Evolutionary conservation across 768 basidiomycete genomes (phyloP), one percentile per base, ranked within the genome.

Genomic region (Pleurotus giganteus): DNA sequence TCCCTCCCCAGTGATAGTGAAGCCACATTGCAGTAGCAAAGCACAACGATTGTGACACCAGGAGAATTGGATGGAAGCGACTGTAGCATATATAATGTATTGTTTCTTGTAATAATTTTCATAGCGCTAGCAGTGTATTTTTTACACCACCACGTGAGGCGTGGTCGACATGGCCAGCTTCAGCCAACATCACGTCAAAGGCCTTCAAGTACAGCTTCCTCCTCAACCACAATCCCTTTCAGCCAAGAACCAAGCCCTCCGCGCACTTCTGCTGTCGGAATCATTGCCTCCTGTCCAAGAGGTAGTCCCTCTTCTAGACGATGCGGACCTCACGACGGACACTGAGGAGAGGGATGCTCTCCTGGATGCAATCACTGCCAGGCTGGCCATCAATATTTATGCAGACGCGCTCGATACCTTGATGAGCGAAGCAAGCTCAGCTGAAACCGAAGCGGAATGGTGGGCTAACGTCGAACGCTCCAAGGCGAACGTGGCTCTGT

Each of bases 391-490:
- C 4, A 77, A 77, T 6, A 57, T 90, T 13, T 93, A 92, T 63
- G 73, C 82, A 4, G 78, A 86, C 52, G 78, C 83, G 1, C 69
- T 94, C 62, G 81, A 91, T 58, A 63, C 73, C 19, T 82, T 85
- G 55, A 67, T 96, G 56, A 64, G 73, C 8, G 83, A 91, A 62
- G 90, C 94, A 1, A 74, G 81, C 7, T 67, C 83, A 29, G 82
- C 85, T 11, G 92, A 94, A 61, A 69, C 76, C 5, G 91, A 94
- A 62, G 83, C 89, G 17, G 82, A 89, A 42, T 97, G 89, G 88
- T 98, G 94, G 94, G 77, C 79, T 13, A 79, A 83, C 26, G 66
- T 89, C 37, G 85, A 87, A 58, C 77, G 82, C 28, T 91, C 88
- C 2, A 64, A 74, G 24, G 60, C 69, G 49, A 78, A 75, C 17